Conservation (phyloP, 2,329 filamentous ascomycete species). For the Exutisphaerella laricina region DNA sequence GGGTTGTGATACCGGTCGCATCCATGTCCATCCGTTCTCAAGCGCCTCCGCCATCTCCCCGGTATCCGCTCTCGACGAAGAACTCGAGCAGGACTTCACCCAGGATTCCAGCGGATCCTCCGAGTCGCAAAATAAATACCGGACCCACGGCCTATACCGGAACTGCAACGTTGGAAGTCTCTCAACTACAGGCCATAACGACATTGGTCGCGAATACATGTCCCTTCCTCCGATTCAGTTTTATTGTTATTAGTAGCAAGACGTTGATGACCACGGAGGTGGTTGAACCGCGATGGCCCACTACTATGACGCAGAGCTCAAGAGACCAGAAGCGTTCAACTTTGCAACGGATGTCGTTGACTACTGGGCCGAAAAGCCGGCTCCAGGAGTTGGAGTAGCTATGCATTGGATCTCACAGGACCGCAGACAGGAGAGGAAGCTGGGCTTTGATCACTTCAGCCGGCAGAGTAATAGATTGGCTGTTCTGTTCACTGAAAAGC, state of each 20-base stretch:
- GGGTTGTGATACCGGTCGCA: too few species aligned
- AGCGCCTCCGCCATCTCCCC: background rate
- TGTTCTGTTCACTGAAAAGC: constrained; percentile 29
- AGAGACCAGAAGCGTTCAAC: constrained; percentile 33
- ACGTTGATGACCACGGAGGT: constrained; percentile 3
- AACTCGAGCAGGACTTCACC: background rate
- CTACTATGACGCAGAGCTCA: constrained; percentile 22
- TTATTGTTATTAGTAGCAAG: constrained; percentile 4
- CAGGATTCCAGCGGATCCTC: constrained; percentile 1
- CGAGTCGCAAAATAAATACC: background rate
- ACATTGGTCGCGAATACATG: constrained; percentile 1
- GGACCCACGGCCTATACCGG: background rate
- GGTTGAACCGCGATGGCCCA: constrained; percentile 21
- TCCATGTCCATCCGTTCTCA: constrained; percentile 1
- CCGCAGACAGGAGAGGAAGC: constrained; percentile 24
- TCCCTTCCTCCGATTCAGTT: constrained; percentile 2
- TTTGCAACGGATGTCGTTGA: constrained; percentile 40
- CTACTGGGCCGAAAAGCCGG: constrained; percentile 33
- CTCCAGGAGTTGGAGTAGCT: constrained; percentile 26
- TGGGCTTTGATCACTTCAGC: constrained; percentile 36
- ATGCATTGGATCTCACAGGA: constrained; percentile 38
- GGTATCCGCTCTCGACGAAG: background rate
- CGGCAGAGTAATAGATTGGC: constrained; percentile 36
- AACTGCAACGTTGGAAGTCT: constrained; percentile 4
- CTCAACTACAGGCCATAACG: constrained; percentile 2